phyloP scores from a whole-genome alignment of 164 flowering plant species.

The Sedum album region DNA sequence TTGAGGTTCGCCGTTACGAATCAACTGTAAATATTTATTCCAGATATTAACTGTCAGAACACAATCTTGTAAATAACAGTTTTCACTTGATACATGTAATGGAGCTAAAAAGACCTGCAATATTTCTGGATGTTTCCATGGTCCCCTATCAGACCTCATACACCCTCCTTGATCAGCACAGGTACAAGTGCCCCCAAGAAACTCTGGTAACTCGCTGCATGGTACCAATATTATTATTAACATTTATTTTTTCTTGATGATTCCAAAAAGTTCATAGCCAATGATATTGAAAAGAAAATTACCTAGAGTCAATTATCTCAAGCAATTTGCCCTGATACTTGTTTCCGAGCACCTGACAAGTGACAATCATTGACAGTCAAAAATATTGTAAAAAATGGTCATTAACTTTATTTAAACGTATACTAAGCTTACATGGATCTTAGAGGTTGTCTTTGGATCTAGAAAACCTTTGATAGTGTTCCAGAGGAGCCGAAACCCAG shows the following conservation, averaged over 20 bases:
- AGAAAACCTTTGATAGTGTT: conserved; percentile 72
- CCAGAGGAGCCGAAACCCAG: conserved; percentile 91
- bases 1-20: conserved; percentile 53
- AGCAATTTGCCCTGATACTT: conserved; percentile 82
- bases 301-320: conserved; percentile 90
- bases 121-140: conserved; percentile 69
- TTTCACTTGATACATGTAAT: not conserved
- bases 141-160: conserved; percentile 64
- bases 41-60: not conserved
- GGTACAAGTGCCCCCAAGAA: conserved; percentile 53
- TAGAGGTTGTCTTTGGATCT: conserved; percentile 84
- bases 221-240: not conserved
- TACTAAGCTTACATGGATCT: conserved; percentile 64
- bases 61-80: not conserved
- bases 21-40: conserved; percentile 23
- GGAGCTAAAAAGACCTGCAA: conserved; percentile 17
- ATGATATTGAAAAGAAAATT: conserved; percentile 5
- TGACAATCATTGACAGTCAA: conserved; percentile 13
- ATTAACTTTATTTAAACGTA: not conserved
- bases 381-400: not conserved
- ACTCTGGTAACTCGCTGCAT: conserved; percentile 58
- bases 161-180: conserved; percentile 55
- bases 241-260: not conserved
- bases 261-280: not conserved
- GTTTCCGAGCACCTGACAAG: conserved; percentile 73